Evolutionary conservation across 2,329 filamentous ascomycete genomes (phyloP), one percentile per base, ranked within the genome.

Genomic region (Fusarium falciforme): DNA sequence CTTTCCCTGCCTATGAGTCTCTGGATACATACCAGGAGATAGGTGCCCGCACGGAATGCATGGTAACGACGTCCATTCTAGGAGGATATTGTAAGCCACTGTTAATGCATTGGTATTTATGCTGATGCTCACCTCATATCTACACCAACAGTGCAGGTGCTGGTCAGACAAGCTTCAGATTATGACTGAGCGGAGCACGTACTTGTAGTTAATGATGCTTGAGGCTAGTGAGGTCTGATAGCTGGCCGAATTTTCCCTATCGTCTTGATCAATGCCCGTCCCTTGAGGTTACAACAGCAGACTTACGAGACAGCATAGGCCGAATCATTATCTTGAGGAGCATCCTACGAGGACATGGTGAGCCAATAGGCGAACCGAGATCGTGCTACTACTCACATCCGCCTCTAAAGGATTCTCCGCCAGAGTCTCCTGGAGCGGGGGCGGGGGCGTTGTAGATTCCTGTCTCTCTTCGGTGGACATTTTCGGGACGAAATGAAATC

Each of bases 201-300:
- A 59, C 55, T 59, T 59, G 35, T 59, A 59, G 35, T 59, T 59
- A 5, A 59, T 40, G 55, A 59, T n/a, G 11, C 55, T 59, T n/a
- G 55, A 59, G 17, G 55, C 55, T n/a, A 59, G 22, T 14, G 55
- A 59, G 4, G 55, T 59, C 31, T 57, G 52, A 36, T 57, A 57
- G 31, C 52, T 57, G 12, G 52, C 52, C 6, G 52, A 57, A 35
- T 33, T 33, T 25, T 16, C 52, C 6, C 52, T 57, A 17, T n/a
- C 2, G 2, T 10, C 29, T 16, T 57, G 3, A 22, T 57, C 29
- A 36, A 33, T 16, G 31, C 5, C 8, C 10, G 8, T 20, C n/a
- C n/a, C n/a, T 36, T 25, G 20, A 22, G 5, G 20, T 14, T 22
- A 14, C 9, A 17, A 14, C 2, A 22, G 14, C 8, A 57, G 31